These are phyloP conservation scores for Spathaspora girioi DNA, from an alignment of 805 yeast genomes.

Conservation along the genomic window DNA sequence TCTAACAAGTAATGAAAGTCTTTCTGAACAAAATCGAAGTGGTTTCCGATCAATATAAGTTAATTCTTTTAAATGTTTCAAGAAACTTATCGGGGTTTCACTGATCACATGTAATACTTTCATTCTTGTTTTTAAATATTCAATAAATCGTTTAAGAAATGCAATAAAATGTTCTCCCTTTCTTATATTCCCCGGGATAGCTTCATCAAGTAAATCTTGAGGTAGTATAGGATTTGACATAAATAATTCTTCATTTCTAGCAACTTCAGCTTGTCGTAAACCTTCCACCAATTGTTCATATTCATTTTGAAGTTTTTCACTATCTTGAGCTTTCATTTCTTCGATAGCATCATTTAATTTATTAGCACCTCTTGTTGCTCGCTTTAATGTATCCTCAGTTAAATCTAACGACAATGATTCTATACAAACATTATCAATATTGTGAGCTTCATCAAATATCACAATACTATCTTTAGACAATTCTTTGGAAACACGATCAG, in stretches of 20 bases:
- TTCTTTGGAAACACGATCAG: constrained; percentile 91
- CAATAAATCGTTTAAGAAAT: constrained; percentile 87
- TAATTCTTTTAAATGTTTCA: constrained; percentile 88
- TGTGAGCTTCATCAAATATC: constrained; percentile 98
- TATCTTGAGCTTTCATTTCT: constrained; percentile 77
- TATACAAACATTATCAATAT: constrained; percentile 97
- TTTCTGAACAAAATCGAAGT: constrained; percentile 83
- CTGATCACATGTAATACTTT: constrained; percentile 95
- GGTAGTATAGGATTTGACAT: constrained; percentile 88
- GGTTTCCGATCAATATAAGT: constrained; percentile 94
- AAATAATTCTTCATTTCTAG: constrained; percentile 58
- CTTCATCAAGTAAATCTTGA: constrained; percentile 80
- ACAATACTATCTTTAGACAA: constrained; percentile 89
- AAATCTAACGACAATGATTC: constrained; percentile 90
- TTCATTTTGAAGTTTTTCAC: constrained; percentile 81
- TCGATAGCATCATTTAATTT: constrained; percentile 78
- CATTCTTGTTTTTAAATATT: constrained; percentile 94
- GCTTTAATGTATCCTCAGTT: constrained; percentile 82
- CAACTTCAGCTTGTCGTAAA: constrained; percentile 73
- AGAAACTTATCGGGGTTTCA: constrained; percentile 92
- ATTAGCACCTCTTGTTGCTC: constrained; percentile 85
- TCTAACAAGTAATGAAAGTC: constrained; percentile 81
- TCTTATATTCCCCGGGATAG: constrained; percentile 95
- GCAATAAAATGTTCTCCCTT: constrained; percentile 97
- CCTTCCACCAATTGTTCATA: constrained; percentile 91